Percentiles rank a stretch among this genome's conserved stretches.
phyloP scores from a whole-genome alignment of 805 yeast genomes.

The Teunomyces gatunensis region DNA sequence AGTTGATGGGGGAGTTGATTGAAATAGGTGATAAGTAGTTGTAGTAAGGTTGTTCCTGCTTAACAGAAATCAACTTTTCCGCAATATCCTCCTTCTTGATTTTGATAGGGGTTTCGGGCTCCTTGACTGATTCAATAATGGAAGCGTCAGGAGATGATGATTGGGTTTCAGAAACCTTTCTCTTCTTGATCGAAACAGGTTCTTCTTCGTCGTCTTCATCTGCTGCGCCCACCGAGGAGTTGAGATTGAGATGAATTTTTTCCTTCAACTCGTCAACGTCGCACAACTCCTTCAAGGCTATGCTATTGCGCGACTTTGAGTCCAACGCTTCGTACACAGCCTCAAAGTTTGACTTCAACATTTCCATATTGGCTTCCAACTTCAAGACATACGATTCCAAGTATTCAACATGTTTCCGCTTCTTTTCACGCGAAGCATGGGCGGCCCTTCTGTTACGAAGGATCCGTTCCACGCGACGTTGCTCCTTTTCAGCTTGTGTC shows the following conservation, averaged over 20 bases:
- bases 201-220: slow-evolving; percentile 13
- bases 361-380: slow-evolving; percentile 36
- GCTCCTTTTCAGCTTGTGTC: slow-evolving; percentile 96
- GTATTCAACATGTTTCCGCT: slow-evolving; percentile 85
- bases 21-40: slow-evolving; percentile 45
- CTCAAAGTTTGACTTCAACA: slow-evolving; percentile 24
- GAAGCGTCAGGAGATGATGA: slow-evolving; percentile 1
- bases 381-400: slow-evolving; percentile 60
- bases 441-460: slow-evolving; percentile 95
- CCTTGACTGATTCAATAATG: neutral
- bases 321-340: slow-evolving; percentile 13
- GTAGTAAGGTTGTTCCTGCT: slow-evolving; percentile 16
- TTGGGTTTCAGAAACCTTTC: slow-evolving; percentile 2
- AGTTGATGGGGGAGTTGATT: slow-evolving; percentile 36
- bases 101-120: slow-evolving; percentile 4
- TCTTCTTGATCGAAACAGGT: neutral
- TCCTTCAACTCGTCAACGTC: slow-evolving; percentile 24
- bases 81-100: slow-evolving; percentile 7
- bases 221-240: slow-evolving; percentile 8
- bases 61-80: neutral
- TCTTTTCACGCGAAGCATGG: slow-evolving; percentile 95
- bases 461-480: slow-evolving; percentile 89
- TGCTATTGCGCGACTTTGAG: slow-evolving; percentile 8
- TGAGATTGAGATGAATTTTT: slow-evolving; percentile 25
- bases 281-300: slow-evolving; percentile 10